Base-by-base conservation (phyloP, 2,329 filamentous ascomycete genomes). In the Clarireedia homoeocarpa region DNA sequence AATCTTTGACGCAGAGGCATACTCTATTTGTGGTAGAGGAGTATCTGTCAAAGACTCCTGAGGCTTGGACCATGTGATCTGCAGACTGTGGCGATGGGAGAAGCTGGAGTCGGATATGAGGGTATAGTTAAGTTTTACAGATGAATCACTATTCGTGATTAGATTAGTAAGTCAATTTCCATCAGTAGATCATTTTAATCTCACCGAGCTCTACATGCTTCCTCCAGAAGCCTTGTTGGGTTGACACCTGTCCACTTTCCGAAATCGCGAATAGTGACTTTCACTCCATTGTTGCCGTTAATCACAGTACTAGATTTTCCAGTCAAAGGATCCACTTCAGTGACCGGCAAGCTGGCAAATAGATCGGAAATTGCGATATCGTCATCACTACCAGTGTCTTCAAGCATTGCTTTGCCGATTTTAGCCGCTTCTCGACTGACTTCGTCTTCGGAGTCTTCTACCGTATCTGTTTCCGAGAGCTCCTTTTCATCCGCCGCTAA, bases 181-280 rank as follows among this genome's bases (percentile, higher is more conserved):
- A 6, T 51, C 26, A 26, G 48, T 27, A 15, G 7, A 7, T 39
- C 24, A 30, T 30, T 6, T 5, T 3, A 12, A 38, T 65, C 70
- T 62, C 71, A 87, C 86, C 86, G 86, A 60, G 90, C 82, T 64
- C 87, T 85, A 69, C 91, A 95, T n/a, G 89, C 82, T 70, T 96
- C 91, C 69, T 96, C 91, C 12, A 97, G 73, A 27, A 89, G 78
- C 61, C 87, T 80, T 59, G 83, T 81, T 15, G 92, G 91, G 63
- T 76, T 88, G 30, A 95, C 72, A 6, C 92, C 91, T 14, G 81
- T 81, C 75, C 84, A 85, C 69, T 89, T 90, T 1, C 89, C 91
- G 76, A 97, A 96, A 65, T 96, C 87, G 45, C 88, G 79, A 49
- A 95, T 79, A 1, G 75, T 78, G 4, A 90, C 71, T 56, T 79